These are phyloP conservation scores for Penicillium waksmanii DNA, from an alignment of 495 filamentous ascomycete species.

Conservation along the genomic window DNA sequence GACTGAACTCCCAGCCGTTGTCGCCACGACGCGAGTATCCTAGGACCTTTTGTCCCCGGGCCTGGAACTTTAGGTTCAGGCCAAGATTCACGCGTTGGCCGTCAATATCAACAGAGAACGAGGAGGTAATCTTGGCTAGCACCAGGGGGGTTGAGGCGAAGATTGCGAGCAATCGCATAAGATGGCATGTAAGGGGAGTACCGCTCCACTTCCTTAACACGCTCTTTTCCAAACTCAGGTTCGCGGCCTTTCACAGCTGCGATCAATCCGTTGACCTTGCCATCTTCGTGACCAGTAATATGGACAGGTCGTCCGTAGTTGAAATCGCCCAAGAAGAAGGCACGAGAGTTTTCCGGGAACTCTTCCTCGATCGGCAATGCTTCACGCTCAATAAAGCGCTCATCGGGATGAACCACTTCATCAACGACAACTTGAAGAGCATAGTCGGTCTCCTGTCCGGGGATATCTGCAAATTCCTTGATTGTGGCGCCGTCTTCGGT, in stretches of 20 bases:
- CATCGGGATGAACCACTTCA: conserved; percentile 87
- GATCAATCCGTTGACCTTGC: conserved; percentile 77
- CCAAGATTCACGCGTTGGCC: conserved; percentile 85
- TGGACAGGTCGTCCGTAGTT: conserved; percentile 89
- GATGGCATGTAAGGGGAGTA: conserved; percentile 80
- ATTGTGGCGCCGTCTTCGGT: conserved; percentile 88
- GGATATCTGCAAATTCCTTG: conserved; percentile 91
- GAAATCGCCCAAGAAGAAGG: conserved; percentile 96
- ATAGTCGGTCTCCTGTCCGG: conserved; percentile 88
- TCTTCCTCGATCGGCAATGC: conserved; percentile 89
- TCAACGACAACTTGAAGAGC: conserved; percentile 90
- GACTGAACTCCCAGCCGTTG: conserved; percentile 93
- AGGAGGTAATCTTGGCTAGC: conserved; percentile 93
- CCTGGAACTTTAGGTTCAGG: conserved; percentile 95
- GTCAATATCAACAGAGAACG: conserved; percentile 80
- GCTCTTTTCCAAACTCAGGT: conserved; percentile 75
- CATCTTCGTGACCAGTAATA: conserved; percentile 71
- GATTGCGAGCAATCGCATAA: conserved; percentile 77
- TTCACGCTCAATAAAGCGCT: conserved; percentile 85
- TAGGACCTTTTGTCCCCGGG: conserved; percentile 90
- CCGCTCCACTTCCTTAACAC: conserved; percentile 68
- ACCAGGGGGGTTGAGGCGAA: conserved; percentile 81
- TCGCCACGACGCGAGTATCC: conserved; percentile 87
- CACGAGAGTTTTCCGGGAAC: conserved; percentile 77
- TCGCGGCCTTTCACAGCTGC: conserved; percentile 69